These are phyloP conservation scores for Monilinia laxa DNA, from an alignment of 2,329 filamentous ascomycete genomes.

Conservation along the genomic window DNA sequence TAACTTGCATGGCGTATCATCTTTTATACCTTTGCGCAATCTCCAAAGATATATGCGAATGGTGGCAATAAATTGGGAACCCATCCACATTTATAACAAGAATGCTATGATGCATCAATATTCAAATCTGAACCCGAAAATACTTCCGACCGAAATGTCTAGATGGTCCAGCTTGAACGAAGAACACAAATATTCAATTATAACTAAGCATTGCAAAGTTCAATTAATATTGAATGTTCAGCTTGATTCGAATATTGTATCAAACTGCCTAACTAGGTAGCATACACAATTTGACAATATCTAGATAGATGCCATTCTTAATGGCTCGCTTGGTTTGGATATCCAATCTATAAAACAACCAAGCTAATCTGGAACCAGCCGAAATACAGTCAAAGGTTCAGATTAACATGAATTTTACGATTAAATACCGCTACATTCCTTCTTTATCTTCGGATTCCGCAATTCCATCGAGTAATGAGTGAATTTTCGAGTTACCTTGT, in stretches of 20 bases:
- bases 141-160: too few relatives aligned
- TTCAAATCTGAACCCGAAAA: background rate
- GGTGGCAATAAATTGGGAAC: background rate
- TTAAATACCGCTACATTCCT: background rate
- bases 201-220: background rate
- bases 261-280: background rate
- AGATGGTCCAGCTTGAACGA: background rate
- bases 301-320: too few relatives aligned
- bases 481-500: background rate
- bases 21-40: background rate
- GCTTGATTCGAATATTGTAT: background rate
- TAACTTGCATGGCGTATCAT: background rate
- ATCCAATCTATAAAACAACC: too few relatives aligned
- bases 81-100: background rate
- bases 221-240: background rate
- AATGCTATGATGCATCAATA: background rate
- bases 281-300: background rate
- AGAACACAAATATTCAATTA: background rate
- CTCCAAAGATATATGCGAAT: background rate
- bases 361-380: background rate
- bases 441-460: conserved; percentile 5
- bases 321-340: too few relatives aligned
- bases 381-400: background rate
- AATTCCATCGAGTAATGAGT: conserved; percentile 1
- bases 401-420: background rate